Percentiles rank a stretch among this genome's conserved stretches.
Conservation (phyloP, 805 yeast species). For the Cyberlindnera euphorbiae region DNA sequence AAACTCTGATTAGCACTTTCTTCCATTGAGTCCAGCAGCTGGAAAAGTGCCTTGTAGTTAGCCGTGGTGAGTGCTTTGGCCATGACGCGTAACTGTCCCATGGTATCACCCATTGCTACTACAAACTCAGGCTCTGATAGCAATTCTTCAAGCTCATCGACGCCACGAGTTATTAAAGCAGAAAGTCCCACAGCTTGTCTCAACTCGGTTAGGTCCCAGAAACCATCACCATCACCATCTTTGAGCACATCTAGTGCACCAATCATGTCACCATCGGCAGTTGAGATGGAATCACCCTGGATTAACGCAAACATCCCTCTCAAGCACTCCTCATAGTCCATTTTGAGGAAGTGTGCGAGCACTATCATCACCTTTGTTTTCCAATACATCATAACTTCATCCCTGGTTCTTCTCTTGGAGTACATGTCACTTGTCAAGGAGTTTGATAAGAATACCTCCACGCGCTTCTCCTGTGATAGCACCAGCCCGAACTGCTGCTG, state of each 20-base stretch:
- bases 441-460: slow-evolving; percentile 20
- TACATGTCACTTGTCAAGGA: slow-evolving; percentile 23
- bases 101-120: no score
- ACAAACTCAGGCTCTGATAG: no score
- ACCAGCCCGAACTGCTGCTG: slow-evolving; percentile 14
- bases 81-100: no score
- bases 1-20: slow-evolving; percentile 8
- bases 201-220: slow-evolving; percentile 22
- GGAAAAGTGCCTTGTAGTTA: slow-evolving; percentile 22
- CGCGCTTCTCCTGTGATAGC: slow-evolving; percentile 22
- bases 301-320: slow-evolving; percentile 11
- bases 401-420: slow-evolving; percentile 19
- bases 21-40: slow-evolving; percentile 16
- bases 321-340: slow-evolving; percentile 20
- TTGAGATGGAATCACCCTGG: slow-evolving; percentile 15
- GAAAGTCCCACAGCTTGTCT: slow-evolving; percentile 19
- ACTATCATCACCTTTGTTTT: slow-evolving; percentile 23
- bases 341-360: slow-evolving; percentile 23
- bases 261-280: slow-evolving; percentile 15
- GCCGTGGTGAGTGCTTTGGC: slow-evolving; percentile 24
- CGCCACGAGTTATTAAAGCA: slow-evolving; percentile 15
- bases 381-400: slow-evolving; percentile 25
- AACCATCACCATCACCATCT: slow-evolving; percentile 15
- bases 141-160: no score
- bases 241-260: slow-evolving; percentile 19